These are phyloP conservation scores for Karstenula rhodostoma DNA, from an alignment of 2,329 filamentous ascomycete species.

Conservation along the genomic window DNA sequence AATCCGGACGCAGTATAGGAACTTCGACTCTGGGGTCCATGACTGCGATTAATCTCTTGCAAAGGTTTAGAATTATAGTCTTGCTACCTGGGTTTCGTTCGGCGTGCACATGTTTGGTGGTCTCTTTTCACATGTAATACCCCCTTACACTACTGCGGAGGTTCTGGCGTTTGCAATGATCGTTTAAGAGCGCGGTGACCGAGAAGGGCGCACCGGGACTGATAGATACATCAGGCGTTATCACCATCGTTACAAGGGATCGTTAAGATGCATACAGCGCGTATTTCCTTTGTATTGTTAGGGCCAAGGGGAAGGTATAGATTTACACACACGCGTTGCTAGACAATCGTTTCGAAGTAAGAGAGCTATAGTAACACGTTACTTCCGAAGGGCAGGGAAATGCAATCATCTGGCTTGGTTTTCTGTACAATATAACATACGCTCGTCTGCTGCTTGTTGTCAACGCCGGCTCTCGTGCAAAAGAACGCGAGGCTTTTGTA, in stretches of 20 bases:
- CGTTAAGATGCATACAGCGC: not conserved
- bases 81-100: not conserved
- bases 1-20: not conserved
- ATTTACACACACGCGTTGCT: not conserved
- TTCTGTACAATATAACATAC: too few relatives aligned
- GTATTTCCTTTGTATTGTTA: not conserved
- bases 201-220: not conserved
- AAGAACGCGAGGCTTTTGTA: too few relatives aligned
- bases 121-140: conserved; percentile 10
- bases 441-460: too few relatives aligned
- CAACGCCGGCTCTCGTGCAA: too few relatives aligned
- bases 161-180: not conserved
- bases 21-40: conserved; percentile 9
- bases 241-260: not conserved
- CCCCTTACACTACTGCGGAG: conserved; percentile 8
- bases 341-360: not conserved
- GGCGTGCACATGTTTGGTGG: not conserved
- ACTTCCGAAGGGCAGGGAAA: too few relatives aligned
- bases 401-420: too few relatives aligned
- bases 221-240: not conserved
- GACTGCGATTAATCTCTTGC: conserved; percentile 4
- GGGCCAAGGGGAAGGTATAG: not conserved
- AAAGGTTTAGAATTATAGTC: not conserved
- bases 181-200: not conserved
- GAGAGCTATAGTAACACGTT: too few relatives aligned